Evolutionary conservation across 495 filamentous ascomycete species (phyloP).

Genomic region (Lichenothelia convexa): DNA sequence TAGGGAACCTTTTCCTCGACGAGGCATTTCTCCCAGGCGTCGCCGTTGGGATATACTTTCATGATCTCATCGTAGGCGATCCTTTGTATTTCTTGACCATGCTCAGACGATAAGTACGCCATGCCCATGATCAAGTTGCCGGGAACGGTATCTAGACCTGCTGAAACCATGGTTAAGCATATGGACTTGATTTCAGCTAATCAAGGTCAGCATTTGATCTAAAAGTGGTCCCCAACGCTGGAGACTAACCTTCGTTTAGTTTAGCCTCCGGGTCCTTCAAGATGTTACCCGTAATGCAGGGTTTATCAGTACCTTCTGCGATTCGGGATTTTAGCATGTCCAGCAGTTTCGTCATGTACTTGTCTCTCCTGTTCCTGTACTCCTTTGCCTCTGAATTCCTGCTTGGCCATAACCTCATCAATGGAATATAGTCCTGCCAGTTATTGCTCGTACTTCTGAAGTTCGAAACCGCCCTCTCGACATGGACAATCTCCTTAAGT

Average conservation of each 20-base stretch:
- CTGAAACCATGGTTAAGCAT: conserved; percentile 58
- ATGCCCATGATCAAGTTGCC: conserved; percentile 54
- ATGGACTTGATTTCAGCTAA: conserved; percentile 52
- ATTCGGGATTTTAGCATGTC: conserved; percentile 42
- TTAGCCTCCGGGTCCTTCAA: conserved; percentile 37
- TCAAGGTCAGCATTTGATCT: background rate
- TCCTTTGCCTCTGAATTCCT: conserved; percentile 32
- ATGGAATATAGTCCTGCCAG: conserved; percentile 52
- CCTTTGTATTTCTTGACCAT: conserved; percentile 44
- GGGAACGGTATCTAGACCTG: conserved; percentile 50
- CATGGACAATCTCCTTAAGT: conserved; percentile 41
- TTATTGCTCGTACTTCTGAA: conserved; percentile 50
- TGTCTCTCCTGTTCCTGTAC: conserved; percentile 35
- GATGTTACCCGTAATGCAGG: conserved; percentile 52
- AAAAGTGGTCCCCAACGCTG: background rate
- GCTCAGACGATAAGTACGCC: conserved; percentile 43
- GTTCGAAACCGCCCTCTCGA: conserved; percentile 44
- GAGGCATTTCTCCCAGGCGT: conserved; percentile 47
- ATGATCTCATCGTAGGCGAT: conserved; percentile 45
- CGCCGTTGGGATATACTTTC: conserved; percentile 41
- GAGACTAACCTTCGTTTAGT: conserved; percentile 26
- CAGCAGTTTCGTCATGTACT: conserved; percentile 39
- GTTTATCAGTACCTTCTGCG: conserved; percentile 42
- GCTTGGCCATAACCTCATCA: conserved; percentile 39
- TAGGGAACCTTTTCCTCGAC: conserved; percentile 54